These are phyloP conservation scores for Seiridium cupressi DNA, from an alignment of 2,329 filamentous ascomycete genomes.

Conservation along the genomic window DNA sequence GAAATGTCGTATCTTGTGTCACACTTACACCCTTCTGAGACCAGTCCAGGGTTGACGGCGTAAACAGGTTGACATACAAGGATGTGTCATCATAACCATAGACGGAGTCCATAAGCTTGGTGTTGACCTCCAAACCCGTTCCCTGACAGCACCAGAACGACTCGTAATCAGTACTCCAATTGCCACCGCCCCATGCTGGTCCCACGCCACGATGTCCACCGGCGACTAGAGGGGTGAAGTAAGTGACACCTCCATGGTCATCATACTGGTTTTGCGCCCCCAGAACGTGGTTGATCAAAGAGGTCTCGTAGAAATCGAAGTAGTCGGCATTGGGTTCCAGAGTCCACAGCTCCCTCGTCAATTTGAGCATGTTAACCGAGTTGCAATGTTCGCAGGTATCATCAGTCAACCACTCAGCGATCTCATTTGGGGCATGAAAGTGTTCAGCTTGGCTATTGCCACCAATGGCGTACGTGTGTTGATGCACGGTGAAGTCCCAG, in stretches of 20 bases:
- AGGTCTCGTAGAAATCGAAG: constrained; percentile 53
- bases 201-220: constrained; percentile 47
- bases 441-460: constrained; percentile 54
- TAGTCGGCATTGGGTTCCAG: constrained; percentile 40
- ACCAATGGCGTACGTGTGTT: constrained; percentile 51
- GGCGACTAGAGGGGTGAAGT: constrained; percentile 49
- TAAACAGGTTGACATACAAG: constrained; percentile 49
- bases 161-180: constrained; percentile 52
- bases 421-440: constrained; percentile 44
- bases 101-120: constrained; percentile 51
- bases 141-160: constrained; percentile 56
- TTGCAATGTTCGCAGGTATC: constrained; percentile 54
- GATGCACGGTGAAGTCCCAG: constrained; percentile 42
- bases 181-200: constrained; percentile 52
- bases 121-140: constrained; percentile 48
- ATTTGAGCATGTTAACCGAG: constrained; percentile 56
- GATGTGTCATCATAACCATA: constrained; percentile 42
- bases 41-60: constrained; percentile 44
- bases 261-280: constrained; percentile 44
- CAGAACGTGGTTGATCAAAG: constrained; percentile 48
- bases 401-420: constrained; percentile 37
- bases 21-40: constrained; percentile 35
- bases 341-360: constrained; percentile 50
- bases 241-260: constrained; percentile 48
- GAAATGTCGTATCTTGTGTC: constrained; percentile 41